phyloP scores from a whole-genome alignment of 805 yeast genomes.

The Candida gorgasii region DNA sequence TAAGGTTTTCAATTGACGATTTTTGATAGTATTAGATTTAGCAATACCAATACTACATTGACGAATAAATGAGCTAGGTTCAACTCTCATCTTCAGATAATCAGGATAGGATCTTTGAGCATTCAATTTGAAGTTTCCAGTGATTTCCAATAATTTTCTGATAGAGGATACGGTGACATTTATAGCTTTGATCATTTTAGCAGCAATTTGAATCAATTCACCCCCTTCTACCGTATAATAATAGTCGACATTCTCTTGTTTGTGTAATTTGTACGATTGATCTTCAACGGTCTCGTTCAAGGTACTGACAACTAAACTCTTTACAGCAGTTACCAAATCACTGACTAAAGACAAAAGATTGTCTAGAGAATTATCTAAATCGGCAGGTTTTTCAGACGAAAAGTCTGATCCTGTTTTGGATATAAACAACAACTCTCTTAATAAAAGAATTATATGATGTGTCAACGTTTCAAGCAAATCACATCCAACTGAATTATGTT shows the following conservation, averaged over 20 bases:
- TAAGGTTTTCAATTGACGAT: conserved; percentile 21
- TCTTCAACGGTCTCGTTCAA: conserved; percentile 41
- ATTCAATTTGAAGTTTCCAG: conserved; percentile 68
- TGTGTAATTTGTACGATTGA: conserved; percentile 21
- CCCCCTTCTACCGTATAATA: conserved; percentile 69
- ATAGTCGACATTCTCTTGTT: conserved; percentile 30
- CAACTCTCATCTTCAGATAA: conserved; percentile 54
- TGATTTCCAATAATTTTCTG: conserved; percentile 49
- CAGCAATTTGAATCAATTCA: conserved; percentile 56
- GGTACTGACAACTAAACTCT: conserved; percentile 58
- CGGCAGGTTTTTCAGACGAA: conserved; percentile 38
- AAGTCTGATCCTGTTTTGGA: conserved; percentile 51
- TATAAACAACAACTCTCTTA: conserved; percentile 63
- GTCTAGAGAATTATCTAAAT: conserved; percentile 54
- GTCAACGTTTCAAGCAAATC: conserved; percentile 64
- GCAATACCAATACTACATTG: conserved; percentile 62
- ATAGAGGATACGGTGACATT: conserved; percentile 51
- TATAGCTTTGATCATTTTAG: conserved; percentile 60
- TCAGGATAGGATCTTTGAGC: conserved; percentile 65
- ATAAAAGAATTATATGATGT: conserved; percentile 65
- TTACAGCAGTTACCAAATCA: conserved; percentile 64
- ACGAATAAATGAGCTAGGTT: conserved; percentile 60
- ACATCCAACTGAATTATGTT: conserved; percentile 70
- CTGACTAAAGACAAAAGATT: conserved; percentile 59
- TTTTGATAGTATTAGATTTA: conserved; percentile 33